phyloP scores from a whole-genome alignment of 2,329 filamentous ascomycete species.

The Fusarium palustre region DNA sequence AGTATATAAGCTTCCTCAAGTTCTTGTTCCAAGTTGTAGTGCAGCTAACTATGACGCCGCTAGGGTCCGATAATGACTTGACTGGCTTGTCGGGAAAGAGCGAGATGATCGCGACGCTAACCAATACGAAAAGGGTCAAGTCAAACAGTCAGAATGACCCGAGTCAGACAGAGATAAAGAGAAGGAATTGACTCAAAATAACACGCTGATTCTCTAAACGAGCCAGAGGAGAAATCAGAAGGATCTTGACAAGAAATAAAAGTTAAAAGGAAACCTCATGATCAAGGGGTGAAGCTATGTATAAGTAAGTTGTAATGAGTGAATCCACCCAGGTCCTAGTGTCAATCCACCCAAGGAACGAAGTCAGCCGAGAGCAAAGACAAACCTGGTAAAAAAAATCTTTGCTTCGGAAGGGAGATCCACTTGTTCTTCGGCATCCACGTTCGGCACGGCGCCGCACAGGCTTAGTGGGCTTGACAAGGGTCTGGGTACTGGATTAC shows the following conservation, averaged over 20 bases:
- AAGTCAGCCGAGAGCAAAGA: slow-evolving; percentile 12
- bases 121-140: slow-evolving; percentile 23
- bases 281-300: slow-evolving; percentile 36
- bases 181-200: slow-evolving; percentile 13
- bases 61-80: slow-evolving; percentile 22
- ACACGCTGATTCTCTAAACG: slow-evolving; percentile 1
- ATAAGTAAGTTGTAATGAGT: slow-evolving; percentile 31
- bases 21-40: slow-evolving; percentile 17
- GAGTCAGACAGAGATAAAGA: neutral
- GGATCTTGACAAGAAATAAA: neutral
- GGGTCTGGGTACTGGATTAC: slow-evolving; percentile 13
- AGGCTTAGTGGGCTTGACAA: neutral
- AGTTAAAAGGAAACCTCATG: neutral
- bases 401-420: slow-evolving; percentile 18
- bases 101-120: slow-evolving; percentile 33
- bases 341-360: slow-evolving; percentile 14
- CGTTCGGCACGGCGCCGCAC: slow-evolving; percentile 39
- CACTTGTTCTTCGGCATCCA: slow-evolving; percentile 39
- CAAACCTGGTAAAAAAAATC: slow-evolving; percentile 33
- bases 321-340: slow-evolving; percentile 9
- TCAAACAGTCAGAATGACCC: neutral
- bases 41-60: slow-evolving; percentile 43
- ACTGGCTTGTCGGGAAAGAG: slow-evolving; percentile 8
- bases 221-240: neutral
- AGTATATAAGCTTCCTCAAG: slow-evolving; percentile 11